Base-by-base conservation (phyloP, 352 stramenopile genomes). In the Halophytophthora batemanensis region DNA sequence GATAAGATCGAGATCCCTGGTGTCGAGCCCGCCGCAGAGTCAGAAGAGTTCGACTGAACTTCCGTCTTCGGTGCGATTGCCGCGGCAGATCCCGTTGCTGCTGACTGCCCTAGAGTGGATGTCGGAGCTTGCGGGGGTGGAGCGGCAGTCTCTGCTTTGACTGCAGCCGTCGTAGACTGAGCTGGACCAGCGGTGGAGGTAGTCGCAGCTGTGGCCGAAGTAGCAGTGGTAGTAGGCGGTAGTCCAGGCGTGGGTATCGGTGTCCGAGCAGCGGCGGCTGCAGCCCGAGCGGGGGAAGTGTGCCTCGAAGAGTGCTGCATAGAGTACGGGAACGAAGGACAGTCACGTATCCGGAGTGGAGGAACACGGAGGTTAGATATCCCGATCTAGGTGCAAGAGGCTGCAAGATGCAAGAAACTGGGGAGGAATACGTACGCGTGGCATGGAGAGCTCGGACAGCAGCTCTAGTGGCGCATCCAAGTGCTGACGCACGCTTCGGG, bases 401-500 rank as follows among this genome's bases (percentile, higher is more conserved):
- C n/a, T n/a, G n/a, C n/a, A 10, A 39, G 6, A 29, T 19, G 19
- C 2, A 21, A 31, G 48, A 3, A 25, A 43, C 39, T 19, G 33
- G 11, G 45, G 54, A 13, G 33, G 7, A 19, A 22, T 4, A 74
- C 71, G 44, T 61, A 88, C 79, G 8, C 80, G 58, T 14, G 63
- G 56, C 31, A 64, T 39, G 8, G 79, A 74, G 41, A 82, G 76
- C 53, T 91, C 80, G 15, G 70, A 67, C 36, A 90, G 55, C 42
- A 91, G 61, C 50, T 91, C 81, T 22, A 91, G 64, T 19, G 81
- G 81, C 19, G 78, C 78, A 33, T 82, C 76, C 38, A 91, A 50
- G 50, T 91, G 81, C 61, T 91, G 81, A 2, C 81, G 81, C 37
- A 91, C 81, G 55, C 78, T 89, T 21, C 81, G 66, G 7, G 81